These are phyloP conservation scores for Ophiocordyceps polyrhachis-furcata DNA, from an alignment of 2,329 filamentous ascomycete species.

Conservation along the genomic window DNA sequence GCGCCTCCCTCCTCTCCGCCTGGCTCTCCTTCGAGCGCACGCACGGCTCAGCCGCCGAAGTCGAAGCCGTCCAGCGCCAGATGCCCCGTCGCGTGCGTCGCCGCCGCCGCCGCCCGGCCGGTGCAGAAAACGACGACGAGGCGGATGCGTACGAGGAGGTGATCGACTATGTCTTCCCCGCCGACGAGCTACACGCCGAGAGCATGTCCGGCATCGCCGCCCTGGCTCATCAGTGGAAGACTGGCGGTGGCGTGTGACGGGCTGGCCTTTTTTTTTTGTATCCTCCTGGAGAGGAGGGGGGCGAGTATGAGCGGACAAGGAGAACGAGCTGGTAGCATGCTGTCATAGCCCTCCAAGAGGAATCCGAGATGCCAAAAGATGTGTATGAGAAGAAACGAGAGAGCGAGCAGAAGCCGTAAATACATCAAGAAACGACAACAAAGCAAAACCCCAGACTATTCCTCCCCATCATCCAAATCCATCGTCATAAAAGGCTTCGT, in stretches of 20 bases:
- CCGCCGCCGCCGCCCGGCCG: slow-evolving; percentile 29
- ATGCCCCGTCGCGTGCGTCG: slow-evolving; percentile 92
- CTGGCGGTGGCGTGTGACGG: slow-evolving; percentile 15
- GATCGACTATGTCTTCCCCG: slow-evolving; percentile 91
- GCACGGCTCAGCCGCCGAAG: slow-evolving; percentile 57
- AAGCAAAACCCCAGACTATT: too few species aligned
- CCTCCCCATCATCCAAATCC: too few species aligned
- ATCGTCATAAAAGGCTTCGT: too few species aligned
- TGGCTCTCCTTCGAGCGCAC: slow-evolving; percentile 86
- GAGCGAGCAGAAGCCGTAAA: too few species aligned
- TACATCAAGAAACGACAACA: too few species aligned
- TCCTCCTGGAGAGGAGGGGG: too few species aligned
- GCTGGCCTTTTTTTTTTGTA: too few species aligned
- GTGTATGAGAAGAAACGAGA: too few species aligned
- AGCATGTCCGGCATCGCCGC: slow-evolving; percentile 71
- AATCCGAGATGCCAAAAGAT: too few species aligned
- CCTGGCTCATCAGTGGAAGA: slow-evolving; percentile 66
- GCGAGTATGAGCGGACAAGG: too few species aligned
- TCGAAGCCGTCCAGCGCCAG: slow-evolving; percentile 71
- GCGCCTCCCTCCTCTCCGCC: slow-evolving; percentile 77
- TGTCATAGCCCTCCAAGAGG: too few species aligned
- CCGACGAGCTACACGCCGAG: slow-evolving; percentile 72
- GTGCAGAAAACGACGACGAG: slow-evolving; percentile 19
- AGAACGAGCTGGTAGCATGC: too few species aligned
- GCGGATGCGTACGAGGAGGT: slow-evolving; percentile 91